Conservation (phyloP, 1,139 yeast species). For the Casaregolazyma lundiana region DNA sequence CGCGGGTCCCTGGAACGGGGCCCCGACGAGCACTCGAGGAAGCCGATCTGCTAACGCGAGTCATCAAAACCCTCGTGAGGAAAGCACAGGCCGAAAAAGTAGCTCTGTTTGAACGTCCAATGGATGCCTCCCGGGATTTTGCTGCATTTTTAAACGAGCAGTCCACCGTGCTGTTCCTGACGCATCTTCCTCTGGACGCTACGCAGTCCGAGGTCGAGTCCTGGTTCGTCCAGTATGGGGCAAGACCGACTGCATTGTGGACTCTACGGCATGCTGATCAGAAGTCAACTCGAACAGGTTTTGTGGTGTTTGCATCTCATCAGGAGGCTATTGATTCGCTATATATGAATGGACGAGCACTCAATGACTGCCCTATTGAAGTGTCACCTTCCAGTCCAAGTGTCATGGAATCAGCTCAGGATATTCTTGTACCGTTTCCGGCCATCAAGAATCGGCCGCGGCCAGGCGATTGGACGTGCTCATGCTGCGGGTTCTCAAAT, state of each 20-base stretch:
- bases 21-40: constrained; percentile 37
- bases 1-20: constrained; percentile 11
- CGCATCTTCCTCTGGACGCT: constrained; percentile 76
- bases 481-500: constrained; percentile 91
- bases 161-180: constrained; percentile 71
- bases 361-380: constrained; percentile 72
- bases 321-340: constrained; percentile 81
- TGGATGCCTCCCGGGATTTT: constrained; percentile 69
- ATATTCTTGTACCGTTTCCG: constrained; percentile 77
- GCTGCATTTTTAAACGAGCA: constrained; percentile 64
- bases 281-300: constrained; percentile 59
- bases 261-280: constrained; percentile 60
- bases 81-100: constrained; percentile 47
- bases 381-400: constrained; percentile 80
- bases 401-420: constrained; percentile 77
- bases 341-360: constrained; percentile 70
- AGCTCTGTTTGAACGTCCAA: constrained; percentile 60
- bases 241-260: constrained; percentile 88
- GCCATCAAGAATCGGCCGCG: constrained; percentile 86
- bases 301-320: constrained; percentile 78
- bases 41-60: constrained; percentile 39
- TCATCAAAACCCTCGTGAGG: constrained; percentile 49
- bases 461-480: constrained; percentile 98
- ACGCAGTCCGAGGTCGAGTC: constrained; percentile 87
- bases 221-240: constrained; percentile 87